Percentiles rank a stretch among this genome's conserved stretches.
Conservation (phyloP, 2,329 filamentous ascomycete species). For the Cylindrodendrum hubeiense region DNA sequence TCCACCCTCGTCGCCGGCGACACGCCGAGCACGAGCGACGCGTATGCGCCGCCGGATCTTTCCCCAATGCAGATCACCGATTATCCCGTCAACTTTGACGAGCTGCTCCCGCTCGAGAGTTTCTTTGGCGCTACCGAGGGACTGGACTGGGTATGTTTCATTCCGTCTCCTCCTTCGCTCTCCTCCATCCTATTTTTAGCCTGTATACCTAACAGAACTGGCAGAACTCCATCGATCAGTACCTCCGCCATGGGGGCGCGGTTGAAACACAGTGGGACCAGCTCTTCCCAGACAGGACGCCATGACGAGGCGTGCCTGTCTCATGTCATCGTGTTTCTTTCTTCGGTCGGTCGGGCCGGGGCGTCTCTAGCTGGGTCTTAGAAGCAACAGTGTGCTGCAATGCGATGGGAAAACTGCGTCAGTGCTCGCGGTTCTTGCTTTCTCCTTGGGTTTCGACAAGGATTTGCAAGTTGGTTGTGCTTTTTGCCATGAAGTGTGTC, state of each 20-base stretch:
- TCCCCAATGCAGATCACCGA: conserved; percentile 26
- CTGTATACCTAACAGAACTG: background rate
- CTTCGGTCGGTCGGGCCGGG: background rate
- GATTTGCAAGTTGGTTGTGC: background rate
- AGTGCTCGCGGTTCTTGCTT: background rate
- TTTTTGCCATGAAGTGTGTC: background rate
- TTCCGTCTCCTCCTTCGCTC: background rate
- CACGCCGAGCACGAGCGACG: conserved; percentile 1
- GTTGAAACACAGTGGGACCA: conserved; percentile 1
- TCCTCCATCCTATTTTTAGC: background rate
- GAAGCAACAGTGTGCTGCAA: background rate
- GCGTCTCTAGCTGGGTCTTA: background rate
- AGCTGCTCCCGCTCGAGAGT: conserved; percentile 52
- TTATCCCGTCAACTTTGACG: conserved; percentile 46
- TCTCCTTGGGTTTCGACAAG: background rate
- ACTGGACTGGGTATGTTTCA: conserved; percentile 56
- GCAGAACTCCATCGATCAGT: conserved; percentile 46
- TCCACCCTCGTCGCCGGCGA: conserved; percentile 19
- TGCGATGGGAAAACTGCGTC: background rate
- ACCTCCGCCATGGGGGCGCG: conserved; percentile 31
- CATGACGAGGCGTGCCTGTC: background rate
- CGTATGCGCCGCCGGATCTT: conserved; percentile 19
- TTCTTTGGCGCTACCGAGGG: conserved; percentile 49
- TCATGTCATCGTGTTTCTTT: background rate
- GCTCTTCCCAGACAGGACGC: conserved; percentile 4